phyloP scores from a whole-genome alignment of 2,329 filamentous ascomycete species.

The Alternaria consortialis region DNA sequence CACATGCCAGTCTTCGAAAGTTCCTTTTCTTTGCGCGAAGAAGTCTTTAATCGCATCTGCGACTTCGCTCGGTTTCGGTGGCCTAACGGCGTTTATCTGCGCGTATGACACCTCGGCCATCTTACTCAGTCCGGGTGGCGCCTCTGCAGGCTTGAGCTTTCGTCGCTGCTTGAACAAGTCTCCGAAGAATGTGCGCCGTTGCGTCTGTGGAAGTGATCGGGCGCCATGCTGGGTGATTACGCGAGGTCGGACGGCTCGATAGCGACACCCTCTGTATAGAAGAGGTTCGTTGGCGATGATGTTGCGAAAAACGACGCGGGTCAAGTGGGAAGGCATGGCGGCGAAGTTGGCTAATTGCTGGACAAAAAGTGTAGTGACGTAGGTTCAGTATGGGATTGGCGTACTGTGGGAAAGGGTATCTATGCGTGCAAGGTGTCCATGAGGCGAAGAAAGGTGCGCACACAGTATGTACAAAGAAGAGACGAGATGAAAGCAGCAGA shows the following conservation, averaged over 20 bases:
- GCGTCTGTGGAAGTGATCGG: constrained; percentile 33
- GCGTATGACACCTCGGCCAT: constrained; percentile 74
- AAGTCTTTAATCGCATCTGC: constrained; percentile 60
- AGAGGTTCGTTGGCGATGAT: constrained; percentile 63
- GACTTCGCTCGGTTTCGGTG: constrained; percentile 70
- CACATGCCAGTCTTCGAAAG: constrained; percentile 55
- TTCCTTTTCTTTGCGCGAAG: constrained; percentile 34
- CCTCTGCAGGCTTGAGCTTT: constrained; percentile 66
- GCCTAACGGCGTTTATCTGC: constrained; percentile 69
- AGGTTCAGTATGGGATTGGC: constrained; percentile 20
- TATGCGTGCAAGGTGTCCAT: constrained; percentile 24
- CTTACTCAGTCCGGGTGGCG: constrained; percentile 75
- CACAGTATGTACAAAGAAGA: constrained; percentile 21
- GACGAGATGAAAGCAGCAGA: constrained; percentile 24
- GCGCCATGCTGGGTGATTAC: constrained; percentile 31
- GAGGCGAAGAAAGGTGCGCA: constrained; percentile 6
- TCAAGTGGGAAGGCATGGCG: constrained; percentile 68
- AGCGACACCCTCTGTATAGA: constrained; percentile 56
- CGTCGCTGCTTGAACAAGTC: constrained; percentile 72
- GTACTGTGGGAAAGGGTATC: constrained; percentile 6
- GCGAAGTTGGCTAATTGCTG: constrained; percentile 10
- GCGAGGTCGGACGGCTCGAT: constrained; percentile 43
- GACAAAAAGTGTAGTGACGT: constrained; percentile 12
- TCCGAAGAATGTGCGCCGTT: constrained; percentile 67
- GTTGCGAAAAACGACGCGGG: constrained; percentile 67